Evolutionary conservation across 208 protist genomes (phyloP), one percentile per base, ranked within the genome.

Genomic region (Trypanosoma vivax): DNA sequence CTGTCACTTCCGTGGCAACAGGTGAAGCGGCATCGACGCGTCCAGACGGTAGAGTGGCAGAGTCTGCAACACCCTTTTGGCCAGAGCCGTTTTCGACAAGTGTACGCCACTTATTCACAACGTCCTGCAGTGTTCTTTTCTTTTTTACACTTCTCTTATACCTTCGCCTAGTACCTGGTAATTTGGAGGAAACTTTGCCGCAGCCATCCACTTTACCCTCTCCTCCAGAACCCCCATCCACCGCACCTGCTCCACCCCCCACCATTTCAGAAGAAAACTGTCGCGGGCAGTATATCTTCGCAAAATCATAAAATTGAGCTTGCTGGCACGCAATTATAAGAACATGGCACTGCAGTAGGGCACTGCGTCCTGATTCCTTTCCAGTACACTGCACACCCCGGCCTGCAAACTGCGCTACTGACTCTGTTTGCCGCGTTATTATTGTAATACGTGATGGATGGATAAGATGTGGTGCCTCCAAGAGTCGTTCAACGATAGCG

Each of bases 381-480:
- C 57, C 34, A 3, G 79, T 47, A 41, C 77, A 86, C 31, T 70
- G 70, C 27, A 90, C 83, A 5, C 80, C 84, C 18, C 58, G 53
- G 5, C 54, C 43, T 16, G 74, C 68, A 50, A 79, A 76, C 19
- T 51, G 40, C 1, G 62, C 63, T 1, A 86, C 71, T 0, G 42
- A 61, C 48, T 78, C 72, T 1, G 73, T 58, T 54, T 88, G 78
- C 1, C 78, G 67, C n/a, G 84, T 87, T 21, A 88, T 68, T 14
- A 92, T 78, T 13, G 84, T 85, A 19, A 92, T 69, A 49, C 79
- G 79, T 3, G 72, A 79, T 2, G 79, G 76, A 56, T 92, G 84
- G 14, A 89, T 52, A 9, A 88, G 61, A 11, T 43, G 18, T 11
- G 19, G 62, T 0, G 38, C 39, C 6, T 59, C 49, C 30, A 85